Conservation (phyloP, 257 asterid genomes). For the Nyctanthes arbortristis region DNA sequence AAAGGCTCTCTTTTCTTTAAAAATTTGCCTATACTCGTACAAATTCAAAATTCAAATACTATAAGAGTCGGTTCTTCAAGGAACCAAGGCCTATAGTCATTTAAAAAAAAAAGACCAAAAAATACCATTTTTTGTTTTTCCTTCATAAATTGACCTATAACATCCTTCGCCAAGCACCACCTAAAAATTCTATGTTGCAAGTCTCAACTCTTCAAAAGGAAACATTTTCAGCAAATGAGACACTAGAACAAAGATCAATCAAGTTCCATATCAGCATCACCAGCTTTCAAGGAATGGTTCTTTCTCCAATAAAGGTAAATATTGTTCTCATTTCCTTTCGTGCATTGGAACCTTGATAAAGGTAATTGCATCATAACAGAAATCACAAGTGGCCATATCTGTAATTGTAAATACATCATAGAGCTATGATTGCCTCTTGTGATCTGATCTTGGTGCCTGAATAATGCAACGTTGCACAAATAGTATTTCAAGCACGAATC, state of each 20-base stretch:
- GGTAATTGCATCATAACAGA: neutral
- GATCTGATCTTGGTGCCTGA: neutral
- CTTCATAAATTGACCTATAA: neutral
- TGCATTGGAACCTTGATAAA: neutral
- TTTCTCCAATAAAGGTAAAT: neutral
- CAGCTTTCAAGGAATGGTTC: too few relatives aligned
- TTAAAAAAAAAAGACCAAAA: too few relatives aligned
- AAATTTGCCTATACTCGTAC: too few relatives aligned
- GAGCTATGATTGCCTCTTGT: neutral
- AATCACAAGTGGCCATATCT: too few relatives aligned
- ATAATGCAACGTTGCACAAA: conserved; percentile 3
- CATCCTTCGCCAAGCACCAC: neutral
- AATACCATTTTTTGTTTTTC: neutral
- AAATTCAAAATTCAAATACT: too few relatives aligned
- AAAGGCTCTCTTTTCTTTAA: too few relatives aligned
- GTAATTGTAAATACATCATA: neutral
- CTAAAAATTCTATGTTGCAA: neutral
- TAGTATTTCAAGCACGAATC: conserved; percentile 6
- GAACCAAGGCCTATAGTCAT: too few relatives aligned
- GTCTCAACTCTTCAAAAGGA: neutral
- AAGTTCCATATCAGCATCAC: neutral
- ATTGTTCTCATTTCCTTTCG: neutral
- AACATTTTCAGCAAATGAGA: neutral
- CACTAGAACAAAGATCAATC: neutral
- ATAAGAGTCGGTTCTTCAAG: too few relatives aligned